phyloP scores from a whole-genome alignment of 345 rosid genomes.

The Tarenaya hassleriana region DNA sequence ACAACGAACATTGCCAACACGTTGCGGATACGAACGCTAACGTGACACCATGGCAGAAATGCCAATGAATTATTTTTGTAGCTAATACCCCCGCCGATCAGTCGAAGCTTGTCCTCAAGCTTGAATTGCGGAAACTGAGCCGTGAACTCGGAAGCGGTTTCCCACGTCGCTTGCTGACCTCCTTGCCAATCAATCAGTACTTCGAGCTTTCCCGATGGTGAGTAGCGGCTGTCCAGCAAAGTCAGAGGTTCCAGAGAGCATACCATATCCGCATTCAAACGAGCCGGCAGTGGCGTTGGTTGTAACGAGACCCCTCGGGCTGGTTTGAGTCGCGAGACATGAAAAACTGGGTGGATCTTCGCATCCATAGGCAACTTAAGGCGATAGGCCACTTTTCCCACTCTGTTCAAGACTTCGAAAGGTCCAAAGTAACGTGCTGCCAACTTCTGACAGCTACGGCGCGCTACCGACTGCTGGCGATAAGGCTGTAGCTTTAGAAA shows the following conservation, averaged over 20 bases:
- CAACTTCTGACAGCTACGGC: neutral
- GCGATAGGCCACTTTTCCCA: neutral
- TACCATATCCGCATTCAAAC: neutral
- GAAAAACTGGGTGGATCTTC: neutral
- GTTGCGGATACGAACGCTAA: too few relatives aligned
- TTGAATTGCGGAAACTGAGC: neutral
- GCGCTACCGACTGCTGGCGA: neutral
- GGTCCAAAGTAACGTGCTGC: neutral
- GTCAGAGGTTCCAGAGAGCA: too few relatives aligned
- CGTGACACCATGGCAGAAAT: too few relatives aligned
- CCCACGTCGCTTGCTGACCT: too few relatives aligned
- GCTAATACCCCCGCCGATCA: neutral
- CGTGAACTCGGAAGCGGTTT: neutral
- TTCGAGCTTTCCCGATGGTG: neutral
- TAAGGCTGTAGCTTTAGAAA: neutral
- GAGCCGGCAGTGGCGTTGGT: neutral
- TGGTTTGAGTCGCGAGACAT: neutral
- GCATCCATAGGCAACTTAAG: fast-evolving
- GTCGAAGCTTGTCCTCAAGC: neutral
- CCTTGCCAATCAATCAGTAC: neutral
- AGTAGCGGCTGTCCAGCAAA: neutral
- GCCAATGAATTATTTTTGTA: too few relatives aligned
- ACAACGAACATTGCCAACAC: too few relatives aligned
- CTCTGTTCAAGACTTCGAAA: neutral
- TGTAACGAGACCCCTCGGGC: neutral